Base-by-base conservation (phyloP, 1,284 basidiomycete genomes). In the Melampsora larici-populina region DNA sequence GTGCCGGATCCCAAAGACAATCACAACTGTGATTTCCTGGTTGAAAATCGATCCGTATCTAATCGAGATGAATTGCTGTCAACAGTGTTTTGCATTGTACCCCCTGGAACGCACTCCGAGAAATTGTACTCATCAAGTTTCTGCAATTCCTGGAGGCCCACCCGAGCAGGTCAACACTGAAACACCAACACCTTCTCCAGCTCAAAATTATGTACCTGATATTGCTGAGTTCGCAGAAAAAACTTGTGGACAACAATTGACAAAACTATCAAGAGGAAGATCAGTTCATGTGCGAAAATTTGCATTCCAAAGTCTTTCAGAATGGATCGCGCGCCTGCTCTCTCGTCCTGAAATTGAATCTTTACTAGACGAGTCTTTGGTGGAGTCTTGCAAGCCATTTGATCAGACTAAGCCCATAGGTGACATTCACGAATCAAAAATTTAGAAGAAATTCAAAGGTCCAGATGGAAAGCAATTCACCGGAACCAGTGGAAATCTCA, bases 361-460 rank as follows among this genome's bases (percentile, higher is more conserved):
- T n/a, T n/a, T n/a, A n/a, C n/a, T n/a, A n/a, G n/a, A n/a, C n/a
- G n/a, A n/a, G n/a, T n/a, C n/a, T n/a, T n/a, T n/a, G n/a, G n/a
- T n/a, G n/a, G 33, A 36, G 6, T 29, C 63, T 9, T 15, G 13
- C 6, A 21, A 74, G 24, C 40, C 60, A 8, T 74, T 62, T 60
- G 58, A 72, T 60, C 70, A 51, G 26, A 15, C 18, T 60, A 13
- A 43, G n/a, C n/a, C 60, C 46, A 58, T 58, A 31, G 24, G 33
- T 63, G 71, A 74, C 46, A 74, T 74, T 21, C 63, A 74, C 24
- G n/a, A 74, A 40, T 66, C 71, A 33, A 65, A 18, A 63, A 49
- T 55, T 18, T 66, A 62, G 71, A 74, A 66, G 31, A 5, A 74
- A 17, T 74, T 74, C n/a, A n/a, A n/a, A n/a, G n/a, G n/a, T n/a